Evolutionary conservation across 495 filamentous ascomycete genomes (phyloP), one percentile per base, ranked within the genome.

Genomic region (Penicillium egyptiacum): DNA sequence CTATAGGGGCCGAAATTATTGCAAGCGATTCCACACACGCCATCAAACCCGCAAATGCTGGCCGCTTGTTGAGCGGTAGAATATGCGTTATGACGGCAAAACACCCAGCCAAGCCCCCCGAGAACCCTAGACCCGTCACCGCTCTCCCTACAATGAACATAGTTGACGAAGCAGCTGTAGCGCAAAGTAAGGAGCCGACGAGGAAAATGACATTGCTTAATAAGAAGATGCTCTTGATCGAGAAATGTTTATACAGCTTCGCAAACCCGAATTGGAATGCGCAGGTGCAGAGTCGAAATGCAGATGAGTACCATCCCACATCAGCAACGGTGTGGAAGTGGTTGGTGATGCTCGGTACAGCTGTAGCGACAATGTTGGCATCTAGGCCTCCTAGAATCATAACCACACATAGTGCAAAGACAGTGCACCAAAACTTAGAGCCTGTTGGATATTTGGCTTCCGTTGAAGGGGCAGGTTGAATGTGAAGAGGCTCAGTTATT

Each of bases 51-150:
- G 60, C 63, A 43, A 69, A 69, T 5, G 72, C 41, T 1, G 74
- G 71, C 5, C 77, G 68, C 16, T 66, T 74, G 7, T 70, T 40
- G 3, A 81, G 55, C 1, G 75, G 73, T 1, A 76, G 53, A n/a
- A 61, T 50, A 17, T 60, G 56, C 8, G 60, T 40, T 6, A 74
- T 35, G 41, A 79, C 55, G 0, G 66, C 64, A 44, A 69, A 63
- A 53, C 57, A 54, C 8, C 73, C 73, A 26, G 57, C 50, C 19
- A 64, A 55, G 1, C 57, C 35, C 6, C 69, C 70, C 8, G 60
- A 41, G 12, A 58, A 65, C 1, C 65, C 70, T 5, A 73, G 22
- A 4, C 72, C 73, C 0, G 70, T 58, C 7, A 76, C 59, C 4
- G 64, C 59, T 49, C 73, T 62, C 7, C 73, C 73, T 2, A 73